Base-by-base conservation (phyloP, 306 rosid species). In the Pterocarpus santalinus region DNA sequence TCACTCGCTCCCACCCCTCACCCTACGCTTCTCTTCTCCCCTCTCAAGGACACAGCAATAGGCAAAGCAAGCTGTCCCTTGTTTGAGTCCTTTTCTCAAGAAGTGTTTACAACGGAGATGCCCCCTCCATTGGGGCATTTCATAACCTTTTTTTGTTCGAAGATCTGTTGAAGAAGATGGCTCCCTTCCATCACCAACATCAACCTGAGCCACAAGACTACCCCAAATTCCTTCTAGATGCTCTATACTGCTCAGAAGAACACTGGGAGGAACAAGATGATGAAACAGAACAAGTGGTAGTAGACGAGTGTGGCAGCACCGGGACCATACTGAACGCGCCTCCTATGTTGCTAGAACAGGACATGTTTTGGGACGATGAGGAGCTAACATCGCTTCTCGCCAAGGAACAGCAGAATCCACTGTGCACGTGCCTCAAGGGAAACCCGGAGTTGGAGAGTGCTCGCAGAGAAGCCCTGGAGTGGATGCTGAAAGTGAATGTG, bases 181-280 rank as follows among this genome's bases (percentile, higher is more conserved):
- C 86, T 65, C 82, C 51, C 30, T 82, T 61, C 16, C 75, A 77
- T 16, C 51, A 33, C 35, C 41, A 69, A 69, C 51, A 2, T 13
- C 56, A 65, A 22, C 43, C 76, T 58, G 67, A 58, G 35, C 30
- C 53, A 36, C 82, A 62, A 16, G 58, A 73, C 6, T 77, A 75
- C 86, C 16, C 85, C 35, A 74, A 84, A 12, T 76, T 82, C 65
- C 87, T 73, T 36, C 52, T 91, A 16, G 99, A 93, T 74, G 72
- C 91, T 17, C 89, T 93, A 3, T 93, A 86, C 44, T 95, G 99
- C 84, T 87, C 91, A 0, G 99, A 94, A 55, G 87, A 92, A 43
- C 87, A 87, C 33, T 89, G 88, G 83, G 97, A 85, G 66, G 92
- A 88, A 36, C 71, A 76, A 13, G 81, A 43, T 11, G 85, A 82